phyloP scores from a whole-genome alignment of 345 rosid genomes.

The Rhodamnia rubescens region DNA sequence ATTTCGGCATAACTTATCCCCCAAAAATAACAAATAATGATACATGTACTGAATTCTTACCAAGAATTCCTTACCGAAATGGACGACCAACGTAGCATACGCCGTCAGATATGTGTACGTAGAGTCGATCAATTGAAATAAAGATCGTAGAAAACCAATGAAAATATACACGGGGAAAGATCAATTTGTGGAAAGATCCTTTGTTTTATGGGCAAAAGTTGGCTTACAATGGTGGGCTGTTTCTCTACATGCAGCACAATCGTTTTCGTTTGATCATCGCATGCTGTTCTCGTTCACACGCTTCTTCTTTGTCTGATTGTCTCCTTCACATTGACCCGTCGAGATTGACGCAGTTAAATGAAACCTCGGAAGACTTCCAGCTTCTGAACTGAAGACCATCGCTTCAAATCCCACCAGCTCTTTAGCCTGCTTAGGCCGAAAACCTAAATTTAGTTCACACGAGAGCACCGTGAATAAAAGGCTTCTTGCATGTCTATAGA shows the following conservation, averaged over 20 bases:
- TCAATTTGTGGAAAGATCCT: background rate
- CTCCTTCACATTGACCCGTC: background rate
- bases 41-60: background rate
- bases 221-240: background rate
- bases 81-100: background rate
- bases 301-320: background rate
- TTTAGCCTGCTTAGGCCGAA: background rate
- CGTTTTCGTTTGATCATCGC: background rate
- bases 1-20: background rate
- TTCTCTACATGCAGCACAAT: background rate
- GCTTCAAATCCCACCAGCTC: background rate
- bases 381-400: background rate
- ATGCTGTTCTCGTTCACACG: background rate
- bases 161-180: background rate
- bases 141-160: background rate
- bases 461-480: background rate
- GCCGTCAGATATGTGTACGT: background rate
- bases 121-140: background rate
- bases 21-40: background rate
- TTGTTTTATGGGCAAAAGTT: background rate
- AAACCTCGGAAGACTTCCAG: background rate
- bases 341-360: background rate
- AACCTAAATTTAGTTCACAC: background rate
- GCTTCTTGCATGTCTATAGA: background rate
- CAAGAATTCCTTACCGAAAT: background rate